phyloP scores from a whole-genome alignment of 768 basidiomycete species.

The Sporobolomyces roseus region DNA sequence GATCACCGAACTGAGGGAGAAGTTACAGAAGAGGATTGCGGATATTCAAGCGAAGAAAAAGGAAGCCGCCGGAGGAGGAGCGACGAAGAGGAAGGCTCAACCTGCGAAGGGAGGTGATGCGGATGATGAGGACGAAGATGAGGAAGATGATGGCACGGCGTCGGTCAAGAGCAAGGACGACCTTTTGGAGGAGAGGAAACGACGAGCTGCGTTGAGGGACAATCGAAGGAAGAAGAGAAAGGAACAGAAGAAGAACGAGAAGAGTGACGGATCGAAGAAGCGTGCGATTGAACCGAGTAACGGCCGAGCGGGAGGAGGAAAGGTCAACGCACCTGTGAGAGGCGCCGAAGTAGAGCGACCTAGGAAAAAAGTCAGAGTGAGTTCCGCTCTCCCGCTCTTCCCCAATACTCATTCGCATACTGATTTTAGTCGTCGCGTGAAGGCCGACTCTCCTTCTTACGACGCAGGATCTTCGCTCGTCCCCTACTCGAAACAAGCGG shows the following conservation, averaged over 20 bases:
- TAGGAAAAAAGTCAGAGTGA: constrained; percentile 46
- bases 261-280: constrained; percentile 47
- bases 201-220: constrained; percentile 78
- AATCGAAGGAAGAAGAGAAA: constrained; percentile 76
- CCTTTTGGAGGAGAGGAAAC: constrained; percentile 70
- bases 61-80: constrained; percentile 39
- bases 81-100: background rate
- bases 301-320: constrained; percentile 41
- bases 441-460: constrained; percentile 25
- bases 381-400: constrained; percentile 8
- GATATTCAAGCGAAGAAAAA: background rate
- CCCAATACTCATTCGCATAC: background rate
- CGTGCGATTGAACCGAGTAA: constrained; percentile 40
- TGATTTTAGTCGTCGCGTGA: background rate
- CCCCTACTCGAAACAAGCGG: constrained; percentile 12
- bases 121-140: background rate
- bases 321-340: constrained; percentile 29
- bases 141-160: constrained; percentile 7
- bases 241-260: constrained; percentile 66
- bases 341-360: constrained; percentile 50
- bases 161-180: constrained; percentile 63
- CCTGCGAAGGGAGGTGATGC: background rate
- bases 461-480: constrained; percentile 16
- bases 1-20: constrained; percentile 37
- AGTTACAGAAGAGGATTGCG: constrained; percentile 18